A percentile compares a stretch with the other conserved stretches of the same genome.
These are phyloP conservation scores for Penicillium digitatum DNA, from an alignment of 2,329 filamentous ascomycete species.

Conservation along the genomic window DNA sequence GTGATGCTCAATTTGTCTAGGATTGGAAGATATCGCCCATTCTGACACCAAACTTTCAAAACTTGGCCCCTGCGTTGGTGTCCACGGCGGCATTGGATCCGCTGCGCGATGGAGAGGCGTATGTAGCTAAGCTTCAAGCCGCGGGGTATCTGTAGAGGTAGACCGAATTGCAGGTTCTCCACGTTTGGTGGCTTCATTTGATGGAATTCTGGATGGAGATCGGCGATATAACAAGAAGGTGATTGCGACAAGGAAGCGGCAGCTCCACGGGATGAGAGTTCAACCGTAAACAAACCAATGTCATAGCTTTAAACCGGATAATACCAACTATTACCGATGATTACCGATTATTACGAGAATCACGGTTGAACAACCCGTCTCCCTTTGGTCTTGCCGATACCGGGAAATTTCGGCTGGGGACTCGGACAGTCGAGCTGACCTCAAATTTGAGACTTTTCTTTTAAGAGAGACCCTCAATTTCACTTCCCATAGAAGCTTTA, in stretches of 20 bases:
- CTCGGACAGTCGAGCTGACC: constrained; percentile 13
- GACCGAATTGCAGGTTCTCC: constrained; percentile 33
- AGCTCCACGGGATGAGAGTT: constrained; percentile 19
- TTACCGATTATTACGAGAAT: constrained; percentile 6
- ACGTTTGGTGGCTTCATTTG: constrained; percentile 31
- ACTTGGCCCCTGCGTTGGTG: constrained; percentile 39
- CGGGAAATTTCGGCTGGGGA: constrained; percentile 26
- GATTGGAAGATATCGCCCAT: constrained; percentile 45
- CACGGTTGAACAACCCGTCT: neutral
- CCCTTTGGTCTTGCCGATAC: constrained; percentile 22
- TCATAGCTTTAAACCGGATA: constrained; percentile 6
- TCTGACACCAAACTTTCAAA: constrained; percentile 33
- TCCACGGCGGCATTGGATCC: constrained; percentile 43
- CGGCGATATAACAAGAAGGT: constrained; percentile 29
- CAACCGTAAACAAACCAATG: constrained; percentile 10
- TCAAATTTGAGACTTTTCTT: constrained; percentile 13
- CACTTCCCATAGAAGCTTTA: constrained; percentile 3
- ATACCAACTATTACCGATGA: constrained; percentile 4
- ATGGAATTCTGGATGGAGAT: constrained; percentile 31
- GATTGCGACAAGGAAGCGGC: constrained; percentile 27
- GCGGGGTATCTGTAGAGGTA: constrained; percentile 35
- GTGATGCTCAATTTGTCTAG: constrained; percentile 22
- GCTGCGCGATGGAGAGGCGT: constrained; percentile 40
- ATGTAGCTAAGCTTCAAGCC: constrained; percentile 36
- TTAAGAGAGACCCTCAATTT: constrained; percentile 2